Conservation (phyloP, 352 stramenopile species). For the Pythium insidiosum region DNA sequence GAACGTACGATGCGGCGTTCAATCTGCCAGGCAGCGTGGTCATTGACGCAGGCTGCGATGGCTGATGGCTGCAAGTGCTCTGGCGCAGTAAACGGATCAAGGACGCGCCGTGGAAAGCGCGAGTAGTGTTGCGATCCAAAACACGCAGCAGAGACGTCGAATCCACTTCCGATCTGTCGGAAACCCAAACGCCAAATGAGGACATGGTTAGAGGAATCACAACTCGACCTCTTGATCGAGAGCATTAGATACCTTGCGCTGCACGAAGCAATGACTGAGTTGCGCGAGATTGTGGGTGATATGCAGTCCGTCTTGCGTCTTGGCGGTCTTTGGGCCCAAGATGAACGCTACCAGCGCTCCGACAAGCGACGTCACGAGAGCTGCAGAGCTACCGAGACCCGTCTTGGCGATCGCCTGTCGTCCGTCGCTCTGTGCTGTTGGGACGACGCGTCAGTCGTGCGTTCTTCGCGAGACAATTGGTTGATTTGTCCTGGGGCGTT, state of each 20-base stretch:
- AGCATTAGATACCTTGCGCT: conserved; percentile 82
- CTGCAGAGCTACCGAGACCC: conserved; percentile 93
- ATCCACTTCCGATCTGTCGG: conserved; percentile 92
- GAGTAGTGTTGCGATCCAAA: conserved; percentile 94
- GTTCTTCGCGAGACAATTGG: too few relatives aligned
- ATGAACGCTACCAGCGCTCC: conserved; percentile 86
- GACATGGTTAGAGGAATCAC: background rate
- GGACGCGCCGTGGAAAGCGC: conserved; percentile 65
- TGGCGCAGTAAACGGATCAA: conserved; percentile 39
- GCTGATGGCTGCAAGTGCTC: conserved; percentile 43
- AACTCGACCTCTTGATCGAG: background rate
- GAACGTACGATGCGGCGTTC: conserved; percentile 33
- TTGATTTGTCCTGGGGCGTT: too few relatives aligned
- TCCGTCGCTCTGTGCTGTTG: too few relatives aligned
- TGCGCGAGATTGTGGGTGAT: conserved; percentile 94
- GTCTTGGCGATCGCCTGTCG: conserved; percentile 84
- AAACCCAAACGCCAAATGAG: background rate
- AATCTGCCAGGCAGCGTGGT: conserved; percentile 36
- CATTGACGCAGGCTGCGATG: conserved; percentile 40
- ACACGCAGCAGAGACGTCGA: conserved; percentile 93
- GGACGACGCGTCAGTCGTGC: too few relatives aligned
- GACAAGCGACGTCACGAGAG: conserved; percentile 93
- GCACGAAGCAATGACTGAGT: conserved; percentile 92
- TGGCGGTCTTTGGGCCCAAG: conserved; percentile 11
- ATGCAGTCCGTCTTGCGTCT: conserved; percentile 9